These are phyloP conservation scores for Astragalus membranaceus DNA, from an alignment of 306 rosid genomes.

Conservation along the genomic window DNA sequence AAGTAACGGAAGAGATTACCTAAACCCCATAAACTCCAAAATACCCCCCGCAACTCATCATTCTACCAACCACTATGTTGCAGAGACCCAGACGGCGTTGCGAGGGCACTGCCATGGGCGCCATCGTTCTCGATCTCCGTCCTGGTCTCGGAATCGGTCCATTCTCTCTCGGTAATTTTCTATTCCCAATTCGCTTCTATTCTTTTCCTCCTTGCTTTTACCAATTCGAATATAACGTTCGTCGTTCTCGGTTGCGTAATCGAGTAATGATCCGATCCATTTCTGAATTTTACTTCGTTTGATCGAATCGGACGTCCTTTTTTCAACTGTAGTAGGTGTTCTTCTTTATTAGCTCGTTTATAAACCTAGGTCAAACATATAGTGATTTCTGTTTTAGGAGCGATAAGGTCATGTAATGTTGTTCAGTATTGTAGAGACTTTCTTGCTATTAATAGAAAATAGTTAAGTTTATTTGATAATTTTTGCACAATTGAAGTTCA, in stretches of 20 bases:
- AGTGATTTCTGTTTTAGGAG: neutral
- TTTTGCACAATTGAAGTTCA: neutral
- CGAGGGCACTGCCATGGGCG: slow-evolving; percentile 99
- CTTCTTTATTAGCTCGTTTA: neutral
- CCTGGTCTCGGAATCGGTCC: slow-evolving; percentile 92
- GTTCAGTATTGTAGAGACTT: neutral
- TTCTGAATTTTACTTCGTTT: neutral
- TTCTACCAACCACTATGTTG: slow-evolving; percentile 32
- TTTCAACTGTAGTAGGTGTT: neutral
- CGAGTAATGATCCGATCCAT: neutral
- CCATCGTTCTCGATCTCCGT: slow-evolving; percentile 91
- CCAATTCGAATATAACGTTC: neutral
- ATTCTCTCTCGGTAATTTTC: slow-evolving; percentile 63
- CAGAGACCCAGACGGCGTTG: slow-evolving; percentile 90
- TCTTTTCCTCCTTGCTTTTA: neutral
- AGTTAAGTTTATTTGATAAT: neutral
- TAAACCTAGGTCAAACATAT: neutral
- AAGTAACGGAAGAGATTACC: slow-evolving; percentile 30
- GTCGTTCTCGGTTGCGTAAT: neutral
- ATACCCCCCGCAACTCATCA: neutral
- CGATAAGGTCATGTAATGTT: neutral
- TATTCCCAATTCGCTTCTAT: neutral
- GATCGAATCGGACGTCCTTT: neutral
- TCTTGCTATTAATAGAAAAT: neutral
- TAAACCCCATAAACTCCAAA: neutral